phyloP scores from a whole-genome alignment of 2,329 filamentous ascomycete genomes.

The Truncatella angustata region DNA sequence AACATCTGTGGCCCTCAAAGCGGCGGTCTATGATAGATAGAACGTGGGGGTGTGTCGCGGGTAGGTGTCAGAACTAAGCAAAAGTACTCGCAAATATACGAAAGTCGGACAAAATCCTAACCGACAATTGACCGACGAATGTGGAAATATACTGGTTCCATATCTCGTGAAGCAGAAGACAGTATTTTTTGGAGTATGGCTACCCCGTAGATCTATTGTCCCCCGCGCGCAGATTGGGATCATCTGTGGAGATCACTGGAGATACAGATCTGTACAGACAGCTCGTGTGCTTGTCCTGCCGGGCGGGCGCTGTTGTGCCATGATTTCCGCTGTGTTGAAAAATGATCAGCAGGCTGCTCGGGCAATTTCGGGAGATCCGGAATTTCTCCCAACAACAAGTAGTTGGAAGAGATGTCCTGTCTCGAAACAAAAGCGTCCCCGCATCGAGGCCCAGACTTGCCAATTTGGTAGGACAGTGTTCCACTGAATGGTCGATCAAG shows the following conservation, averaged over 20 bases:
- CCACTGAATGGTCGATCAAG: neutral
- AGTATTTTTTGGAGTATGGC: no score
- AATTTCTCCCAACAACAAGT: no score
- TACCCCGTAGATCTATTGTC: neutral
- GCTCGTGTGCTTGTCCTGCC: neutral
- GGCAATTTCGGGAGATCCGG: no score
- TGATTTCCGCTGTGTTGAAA: neutral
- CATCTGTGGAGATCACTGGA: neutral
- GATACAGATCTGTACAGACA: no score
- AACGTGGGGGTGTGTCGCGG: no score
- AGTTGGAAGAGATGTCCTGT: no score
- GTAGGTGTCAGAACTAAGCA: no score
- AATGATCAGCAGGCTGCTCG: no score
- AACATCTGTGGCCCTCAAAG: neutral
- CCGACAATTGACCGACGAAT: neutral
- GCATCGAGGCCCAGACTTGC: neutral
- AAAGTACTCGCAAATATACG: no score
- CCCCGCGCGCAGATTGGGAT: neutral
- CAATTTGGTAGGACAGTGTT: neutral
- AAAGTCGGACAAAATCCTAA: neutral
- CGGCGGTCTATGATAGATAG: neutral
- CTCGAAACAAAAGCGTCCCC: no score
- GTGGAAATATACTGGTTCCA: neutral
- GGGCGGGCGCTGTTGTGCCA: neutral
- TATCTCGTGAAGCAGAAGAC: no score